Evolutionary conservation across 2,329 filamentous ascomycete species (phyloP), one percentile per base, ranked within the genome.

Genomic region (Ramularia collo-cygni): DNA sequence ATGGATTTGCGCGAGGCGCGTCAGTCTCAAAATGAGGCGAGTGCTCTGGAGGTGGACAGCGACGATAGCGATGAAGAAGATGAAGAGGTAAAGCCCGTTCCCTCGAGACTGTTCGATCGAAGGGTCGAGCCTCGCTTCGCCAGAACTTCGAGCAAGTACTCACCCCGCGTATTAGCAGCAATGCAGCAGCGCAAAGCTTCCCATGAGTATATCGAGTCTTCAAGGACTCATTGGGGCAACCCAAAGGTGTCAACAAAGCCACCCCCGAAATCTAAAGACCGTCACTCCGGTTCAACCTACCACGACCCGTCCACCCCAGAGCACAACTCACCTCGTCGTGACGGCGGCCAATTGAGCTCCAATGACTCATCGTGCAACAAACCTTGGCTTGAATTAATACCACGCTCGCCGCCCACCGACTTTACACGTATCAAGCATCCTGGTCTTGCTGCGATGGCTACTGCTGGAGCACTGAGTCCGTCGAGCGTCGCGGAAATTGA

Each of bases 151-250:
- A 34, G 37, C 40, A 32, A 27, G 40, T 34, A 42, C 51, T 54
- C 46, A 54, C 51, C 16, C 31, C 28, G 21, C 37, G 15, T 19
- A 33, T 16, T 18, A 33, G 41, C 47, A 52, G 47, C 47, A 29
- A 37, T 29, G 17, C 51, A 21, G 35, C 42, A 38, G 38, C 41
- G 42, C 28, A 34, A 40, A 38, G 28, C 43, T 56, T n/a, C 50
- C 53, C 17, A 42, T 51, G 31, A 55, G 50, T 43, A 47, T 58
- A 28, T 52, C 46, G 31, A 68, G 66, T 39, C 42, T 65, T 2
- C 60, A 59, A 42, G 62, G 63, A 24, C 56, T 69, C 15, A 58
- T 17, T 9, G 29, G 32, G 33, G 17, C 37, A 27, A 10, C 21
- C 6, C 21, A 10, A 24, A 6, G 21, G 21, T 6, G 21, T 10